Evolutionary conservation across 1,139 yeast species (phyloP), one percentile per base, ranked within the genome.

Genomic region (Saccharomyces hybrid): DNA sequence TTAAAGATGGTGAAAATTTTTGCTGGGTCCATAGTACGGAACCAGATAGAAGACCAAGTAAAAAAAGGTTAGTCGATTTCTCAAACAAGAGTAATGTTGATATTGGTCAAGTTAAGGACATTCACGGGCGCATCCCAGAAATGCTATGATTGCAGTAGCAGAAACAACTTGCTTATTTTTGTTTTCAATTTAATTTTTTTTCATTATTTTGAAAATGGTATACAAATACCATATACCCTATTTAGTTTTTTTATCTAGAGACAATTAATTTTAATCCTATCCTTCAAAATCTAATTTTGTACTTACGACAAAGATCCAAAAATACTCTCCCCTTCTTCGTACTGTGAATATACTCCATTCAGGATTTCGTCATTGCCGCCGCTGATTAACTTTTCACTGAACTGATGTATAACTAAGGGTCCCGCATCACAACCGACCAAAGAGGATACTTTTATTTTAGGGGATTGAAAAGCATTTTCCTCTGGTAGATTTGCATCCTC

Each of bases 71-170:
- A 32, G 69, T 66, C 1, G 59, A 60, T 31, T 52, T 65, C 5
- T 54, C 57, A n/a, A 60, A 61, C 48, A 57, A 56, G 23, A 60
- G 67, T 49, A 60, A 62, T 29, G 64, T 67, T 7, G 58, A 64
- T 54, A 56, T 67, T 16, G 60, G 63, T 11, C 59, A 67, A 49
- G 69, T 59, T 5, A 55, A 55, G 6, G 60, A 60, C 27, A 55
- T 65, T n/a, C 63, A 65, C 46, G 70, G 70, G 29, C 67, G 64
- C 32, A 60, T 60, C 16, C 69, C 71, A 23, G 71, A 68, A 57
- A 55, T 58, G 53, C 56, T 62, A 31, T 62, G 53, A 60, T 47
- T 11, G 42, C 34, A 32, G 14, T 16, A 11, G 38, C 32, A 5
- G 32, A 29, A 19, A 19, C 23, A 19, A 19, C 23, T 27, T 27